These are phyloP conservation scores for Phyllosticta citrichinensis DNA, from an alignment of 2,329 filamentous ascomycete genomes.

Conservation along the genomic window DNA sequence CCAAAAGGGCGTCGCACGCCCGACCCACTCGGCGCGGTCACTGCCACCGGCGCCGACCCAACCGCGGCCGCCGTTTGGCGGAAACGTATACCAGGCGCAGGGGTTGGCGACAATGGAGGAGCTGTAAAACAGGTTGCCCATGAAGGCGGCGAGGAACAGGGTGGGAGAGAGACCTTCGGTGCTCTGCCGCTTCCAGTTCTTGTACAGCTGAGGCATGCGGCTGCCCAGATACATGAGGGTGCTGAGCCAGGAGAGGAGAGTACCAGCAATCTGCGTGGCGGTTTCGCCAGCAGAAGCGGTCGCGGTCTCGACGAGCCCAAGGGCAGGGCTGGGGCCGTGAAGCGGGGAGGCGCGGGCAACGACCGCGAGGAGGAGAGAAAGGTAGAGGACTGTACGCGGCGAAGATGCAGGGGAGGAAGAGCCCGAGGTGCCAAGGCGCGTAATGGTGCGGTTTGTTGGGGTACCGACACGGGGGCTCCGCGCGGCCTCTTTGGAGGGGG, in stretches of 20 bases:
- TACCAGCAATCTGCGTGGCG: constrained; percentile 27
- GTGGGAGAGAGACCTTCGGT: constrained; percentile 53
- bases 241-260: constrained; percentile 28
- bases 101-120: constrained; percentile 53
- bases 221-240: constrained; percentile 27
- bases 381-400: constrained; percentile 36
- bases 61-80: constrained; percentile 46
- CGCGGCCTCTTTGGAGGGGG: constrained; percentile 4
- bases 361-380: constrained; percentile 36
- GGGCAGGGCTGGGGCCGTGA: constrained; percentile 18
- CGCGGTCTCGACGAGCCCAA: constrained; percentile 13
- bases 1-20: constrained; percentile 52
- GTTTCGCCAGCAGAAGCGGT: constrained; percentile 13
- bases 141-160: constrained; percentile 57
- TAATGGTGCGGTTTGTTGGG: constrained; percentile 18
- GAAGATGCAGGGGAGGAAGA: constrained; percentile 34
- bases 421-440: constrained; percentile 23
- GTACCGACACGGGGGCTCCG: background rate
- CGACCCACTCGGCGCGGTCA: constrained; percentile 46
- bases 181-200: constrained; percentile 53
- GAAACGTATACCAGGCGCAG: constrained; percentile 49
- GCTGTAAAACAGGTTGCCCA: constrained; percentile 59
- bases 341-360: constrained; percentile 27
- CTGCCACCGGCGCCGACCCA: constrained; percentile 51
- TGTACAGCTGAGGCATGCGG: constrained; percentile 49